A percentile compares a stretch with the other conserved stretches of the same genome.
phyloP scores from a whole-genome alignment of 2,329 filamentous ascomycete genomes.

The Thielaviopsis ethacetica region DNA sequence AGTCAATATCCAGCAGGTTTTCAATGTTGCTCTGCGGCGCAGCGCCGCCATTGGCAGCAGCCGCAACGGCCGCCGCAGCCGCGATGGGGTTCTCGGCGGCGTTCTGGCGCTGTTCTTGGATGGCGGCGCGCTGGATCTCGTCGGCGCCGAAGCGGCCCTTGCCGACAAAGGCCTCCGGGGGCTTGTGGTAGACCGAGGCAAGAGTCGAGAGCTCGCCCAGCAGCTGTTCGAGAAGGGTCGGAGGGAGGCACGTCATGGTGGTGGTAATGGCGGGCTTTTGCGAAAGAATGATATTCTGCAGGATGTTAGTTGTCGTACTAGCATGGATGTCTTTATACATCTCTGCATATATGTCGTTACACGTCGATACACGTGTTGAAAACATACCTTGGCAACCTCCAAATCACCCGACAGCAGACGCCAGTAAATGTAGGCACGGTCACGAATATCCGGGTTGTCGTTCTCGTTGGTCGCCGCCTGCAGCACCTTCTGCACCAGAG shows the following conservation, averaged over 20 bases:
- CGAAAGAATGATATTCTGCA: slow-evolving; percentile 66
- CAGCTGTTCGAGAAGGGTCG: slow-evolving; percentile 73
- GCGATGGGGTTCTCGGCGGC: slow-evolving; percentile 88
- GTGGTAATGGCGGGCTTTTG: slow-evolving; percentile 88
- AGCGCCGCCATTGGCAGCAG: slow-evolving; percentile 39
- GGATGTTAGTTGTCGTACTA: background rate
- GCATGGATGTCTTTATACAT: no score
- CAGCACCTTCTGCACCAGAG: slow-evolving; percentile 83
- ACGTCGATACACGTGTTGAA: background rate
- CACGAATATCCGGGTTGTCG: slow-evolving; percentile 93
- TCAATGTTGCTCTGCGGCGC: slow-evolving; percentile 64
- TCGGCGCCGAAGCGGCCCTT: slow-evolving; percentile 88
- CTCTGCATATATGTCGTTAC: no score
- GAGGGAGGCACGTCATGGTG: slow-evolving; percentile 79
- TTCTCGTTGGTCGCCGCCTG: slow-evolving; percentile 86
- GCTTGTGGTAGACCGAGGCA: slow-evolving; percentile 96
- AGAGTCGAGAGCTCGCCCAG: slow-evolving; percentile 83
- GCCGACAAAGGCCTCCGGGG: slow-evolving; percentile 92
- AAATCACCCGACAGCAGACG: slow-evolving; percentile 84
- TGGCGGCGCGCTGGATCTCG: slow-evolving; percentile 84
- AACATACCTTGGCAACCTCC: slow-evolving; percentile 62
- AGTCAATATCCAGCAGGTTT: slow-evolving; percentile 90
- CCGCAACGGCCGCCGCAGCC: slow-evolving; percentile 52
- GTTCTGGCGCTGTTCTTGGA: slow-evolving; percentile 89
- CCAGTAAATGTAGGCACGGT: slow-evolving; percentile 97